Evolutionary conservation across 768 basidiomycete genomes (phyloP), one percentile per base, ranked within the genome.

Genomic region (Rhodotorula toruloides): DNA sequence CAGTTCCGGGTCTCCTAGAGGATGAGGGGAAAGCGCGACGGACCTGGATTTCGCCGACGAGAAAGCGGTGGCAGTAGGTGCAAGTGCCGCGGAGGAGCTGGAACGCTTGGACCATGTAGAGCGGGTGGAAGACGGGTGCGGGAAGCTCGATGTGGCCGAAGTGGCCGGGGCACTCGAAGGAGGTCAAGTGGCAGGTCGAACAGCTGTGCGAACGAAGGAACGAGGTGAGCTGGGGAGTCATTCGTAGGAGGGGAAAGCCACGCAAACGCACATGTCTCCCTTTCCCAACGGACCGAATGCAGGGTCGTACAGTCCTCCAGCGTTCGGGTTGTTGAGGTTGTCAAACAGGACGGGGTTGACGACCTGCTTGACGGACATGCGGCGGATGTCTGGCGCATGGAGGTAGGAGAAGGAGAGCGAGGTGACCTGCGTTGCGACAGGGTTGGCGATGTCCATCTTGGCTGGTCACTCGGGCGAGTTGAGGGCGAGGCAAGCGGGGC

Each of bases 71-170:
- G 78, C 96, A 99, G 79, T 89, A 98, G 77, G 94, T 79, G 80
- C 96, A 99, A 21, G 85, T 85, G 43, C 87, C 87, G 63, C 93
- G 85, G 29, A 99, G 80, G 52, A 98, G 80, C 70, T 87, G 87
- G 76, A 86, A 93, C 81, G 88, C 86, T 74, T 93, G 90, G 39
- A 83, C 81, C 86, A 98, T 91, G 79, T 98, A 99, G 44, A 99
- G 80, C 0, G 96, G 96, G 75, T 99, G 94, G 76, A 89, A 98
- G 4, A 98, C 90, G 21, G 96, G 93, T 25, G 88, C 84, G 27
- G 94, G 92, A 11, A 99, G 84, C 67, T 97, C 91, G 67, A 99
- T 94, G 78, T 98, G 96, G 29, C 96, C 96, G 79, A 88, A 99
- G 78, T 99, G 96, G 25, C 96, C 96, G 3, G 96, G 93, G 77